phyloP scores from a whole-genome alignment of 2,329 filamentous ascomycete genomes.

The Didymella sp. region DNA sequence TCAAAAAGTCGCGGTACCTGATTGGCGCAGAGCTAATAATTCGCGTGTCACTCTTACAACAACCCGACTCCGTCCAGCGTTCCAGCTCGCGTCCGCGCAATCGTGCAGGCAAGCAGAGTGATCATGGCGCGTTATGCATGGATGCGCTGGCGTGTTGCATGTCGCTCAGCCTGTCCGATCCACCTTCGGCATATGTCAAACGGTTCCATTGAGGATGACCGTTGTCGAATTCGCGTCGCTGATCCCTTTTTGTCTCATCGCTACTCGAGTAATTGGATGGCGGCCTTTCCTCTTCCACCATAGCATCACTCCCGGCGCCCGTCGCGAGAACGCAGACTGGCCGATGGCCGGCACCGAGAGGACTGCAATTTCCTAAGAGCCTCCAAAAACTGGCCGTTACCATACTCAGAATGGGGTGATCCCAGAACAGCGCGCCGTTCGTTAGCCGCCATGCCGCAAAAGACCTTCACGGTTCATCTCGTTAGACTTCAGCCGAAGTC shows the following conservation, averaged over 20 bases:
- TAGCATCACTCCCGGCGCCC: constrained; percentile 19
- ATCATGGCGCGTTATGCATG: constrained; percentile 14
- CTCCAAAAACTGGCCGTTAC: constrained; percentile 28
- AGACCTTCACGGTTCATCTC: constrained; percentile 25
- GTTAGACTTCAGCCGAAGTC: constrained; percentile 25
- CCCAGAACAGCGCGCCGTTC: constrained; percentile 33
- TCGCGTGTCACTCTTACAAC: constrained; percentile 18
- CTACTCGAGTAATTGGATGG: constrained; percentile 21
- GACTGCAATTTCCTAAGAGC: constrained; percentile 39
- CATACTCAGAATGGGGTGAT: constrained; percentile 28
- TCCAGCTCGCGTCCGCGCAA: constrained; percentile 11
- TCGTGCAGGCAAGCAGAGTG: constrained; percentile 14
- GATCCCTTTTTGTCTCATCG: constrained; percentile 29
- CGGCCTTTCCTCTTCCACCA: constrained; percentile 20
- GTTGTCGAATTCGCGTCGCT: constrained; percentile 16
- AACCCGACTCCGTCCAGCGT: constrained; percentile 8
- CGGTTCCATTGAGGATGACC: constrained; percentile 4
- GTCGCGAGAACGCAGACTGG: constrained; percentile 23
- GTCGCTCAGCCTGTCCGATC: constrained; percentile 10
- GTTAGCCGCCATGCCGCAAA: constrained; percentile 33
- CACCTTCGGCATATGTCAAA: not conserved
- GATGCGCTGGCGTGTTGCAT: constrained; percentile 19
- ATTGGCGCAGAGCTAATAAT: constrained; percentile 15
- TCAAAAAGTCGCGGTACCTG: constrained; percentile 2
- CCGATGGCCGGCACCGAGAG: constrained; percentile 26